These are phyloP conservation scores for Sherardia arvensis DNA, from an alignment of 257 asterid genomes.

Conservation along the genomic window DNA sequence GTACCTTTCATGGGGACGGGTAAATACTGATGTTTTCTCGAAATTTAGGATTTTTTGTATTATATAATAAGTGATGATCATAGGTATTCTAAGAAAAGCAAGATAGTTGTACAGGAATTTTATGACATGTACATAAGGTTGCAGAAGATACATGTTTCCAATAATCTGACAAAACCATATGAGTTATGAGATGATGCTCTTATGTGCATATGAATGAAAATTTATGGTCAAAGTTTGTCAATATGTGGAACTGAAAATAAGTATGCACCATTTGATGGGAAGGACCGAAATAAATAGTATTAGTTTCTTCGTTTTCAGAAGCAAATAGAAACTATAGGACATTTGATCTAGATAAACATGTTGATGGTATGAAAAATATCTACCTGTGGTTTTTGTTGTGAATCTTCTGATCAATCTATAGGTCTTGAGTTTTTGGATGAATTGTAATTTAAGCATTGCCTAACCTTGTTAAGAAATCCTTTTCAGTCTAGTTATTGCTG, in stretches of 20 bases:
- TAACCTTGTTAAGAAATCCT: neutral
- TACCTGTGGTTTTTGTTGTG: neutral
- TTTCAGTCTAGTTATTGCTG: neutral
- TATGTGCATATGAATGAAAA: no score
- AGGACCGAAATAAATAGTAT: neutral
- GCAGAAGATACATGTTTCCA: neutral
- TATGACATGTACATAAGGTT: neutral
- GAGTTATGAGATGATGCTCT: neutral
- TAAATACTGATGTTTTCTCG: conserved; percentile 10
- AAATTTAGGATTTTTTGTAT: neutral
- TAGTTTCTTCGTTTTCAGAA: neutral
- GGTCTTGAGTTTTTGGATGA: neutral
- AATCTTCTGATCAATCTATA: neutral
- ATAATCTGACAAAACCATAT: neutral
- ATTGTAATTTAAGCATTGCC: neutral
- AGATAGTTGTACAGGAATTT: neutral
- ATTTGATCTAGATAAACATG: neutral
- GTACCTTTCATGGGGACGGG: conserved; percentile 98
- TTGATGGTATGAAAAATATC: neutral
- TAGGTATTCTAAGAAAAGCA: neutral
- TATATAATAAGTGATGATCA: neutral
- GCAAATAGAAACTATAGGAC: neutral
- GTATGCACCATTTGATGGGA: neutral
- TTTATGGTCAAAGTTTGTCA: neutral
- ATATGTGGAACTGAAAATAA: neutral